Base-by-base conservation (phyloP, 441 rosid genomes). In the Eruca vesicaria region DNA sequence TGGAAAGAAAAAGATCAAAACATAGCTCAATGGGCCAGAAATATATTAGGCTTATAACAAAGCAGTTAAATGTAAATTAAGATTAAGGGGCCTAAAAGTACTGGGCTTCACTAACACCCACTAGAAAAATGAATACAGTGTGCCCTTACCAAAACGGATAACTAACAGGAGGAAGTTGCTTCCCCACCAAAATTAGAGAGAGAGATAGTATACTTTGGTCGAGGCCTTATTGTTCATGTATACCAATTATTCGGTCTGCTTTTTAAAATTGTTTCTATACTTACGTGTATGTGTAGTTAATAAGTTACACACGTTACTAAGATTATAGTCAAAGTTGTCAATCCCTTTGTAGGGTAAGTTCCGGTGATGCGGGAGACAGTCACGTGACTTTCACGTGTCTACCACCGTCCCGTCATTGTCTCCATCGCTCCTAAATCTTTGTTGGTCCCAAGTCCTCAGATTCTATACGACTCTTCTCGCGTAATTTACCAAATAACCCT, bases 361-460 rank as follows among this genome's bases (percentile, higher is more conserved):
- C 75, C 75, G 33, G 68, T 19, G 68, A 48, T 62, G 48, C 28
- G 21, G 75, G 75, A 71, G 50, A 61, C 68, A 61, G 61, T 31
- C 68, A 71, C 75, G 68, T 61, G 75, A n/a, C 20, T 14, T 61
- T 71, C 68, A 48, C 75, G 60, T 71, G 75, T 5, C 67, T 3
- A 18, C 61, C 68, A 61, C 23, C 33, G 68, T 48, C 12, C 33
- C 21, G 61, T 71, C 75, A 7, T 14, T 71, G 59, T 71, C 75
- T 20, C 1, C 9, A 60, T 45, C 31, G 65, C 67, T 71, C 32
- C 31, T 10, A 45, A 71, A 60, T 71, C 74, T 71, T 20, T 2
- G 45, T 41, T 71, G 68, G 75, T 71, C 75, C 75, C 72, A 35
- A 69, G 53, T 69, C 63, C n/a, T 23, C 33, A 56, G 64, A 69